Evolutionary conservation across 2,329 filamentous ascomycete genomes (phyloP), one percentile per base, ranked within the genome.

Genomic region (Alternaria rosae): DNA sequence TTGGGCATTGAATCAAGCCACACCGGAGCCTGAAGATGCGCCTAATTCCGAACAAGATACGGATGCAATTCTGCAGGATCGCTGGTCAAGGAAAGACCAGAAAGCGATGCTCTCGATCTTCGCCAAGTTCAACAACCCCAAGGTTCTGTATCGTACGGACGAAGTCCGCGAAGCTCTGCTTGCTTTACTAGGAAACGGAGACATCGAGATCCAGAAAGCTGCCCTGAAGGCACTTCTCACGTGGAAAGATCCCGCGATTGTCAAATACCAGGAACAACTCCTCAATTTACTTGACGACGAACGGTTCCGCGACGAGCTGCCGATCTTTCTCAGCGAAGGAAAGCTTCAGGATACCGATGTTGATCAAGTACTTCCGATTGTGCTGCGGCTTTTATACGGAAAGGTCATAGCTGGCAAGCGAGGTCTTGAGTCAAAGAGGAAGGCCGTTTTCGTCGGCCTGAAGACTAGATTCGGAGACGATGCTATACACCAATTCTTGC

Each of bases 301-400:
- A 23, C 88, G 92, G 51, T 97, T 98, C 81, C 92, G 93, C 74
- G 95, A 98, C 73, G 94, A 98, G 76, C 85, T 99, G n/a, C 91
- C 93, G 0, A 88, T 95, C 5, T 91, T 99, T 67, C 86, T 99
- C 82, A 88, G 41, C 83, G 87, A 62, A 89, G 89, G 59, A 81
- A 89, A 72, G 57, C 91, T 97, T 67, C 89, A 90, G 68, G 82
- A 89, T 7, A 87, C 91, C 53, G 93, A 99, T 74, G 88, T 91
- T 9, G 73, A 82, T 4, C 87, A 88, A 47, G 80, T 97, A 35
- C 92, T 98, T 85, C 94, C 95, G 2, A 88, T 99, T 6, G 84
- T 99, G 25, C 86, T 99, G 32, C 88, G 94, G 51, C 81, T 99
- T 32, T 83, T 99, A 2, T 99, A 98, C 77, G 95, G 95, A 42